Percentiles rank a stretch among this genome's conserved stretches.
These are phyloP conservation scores for Magnusiomyces magnusii DNA, from an alignment of 1,139 yeast genomes.

Conservation along the genomic window DNA sequence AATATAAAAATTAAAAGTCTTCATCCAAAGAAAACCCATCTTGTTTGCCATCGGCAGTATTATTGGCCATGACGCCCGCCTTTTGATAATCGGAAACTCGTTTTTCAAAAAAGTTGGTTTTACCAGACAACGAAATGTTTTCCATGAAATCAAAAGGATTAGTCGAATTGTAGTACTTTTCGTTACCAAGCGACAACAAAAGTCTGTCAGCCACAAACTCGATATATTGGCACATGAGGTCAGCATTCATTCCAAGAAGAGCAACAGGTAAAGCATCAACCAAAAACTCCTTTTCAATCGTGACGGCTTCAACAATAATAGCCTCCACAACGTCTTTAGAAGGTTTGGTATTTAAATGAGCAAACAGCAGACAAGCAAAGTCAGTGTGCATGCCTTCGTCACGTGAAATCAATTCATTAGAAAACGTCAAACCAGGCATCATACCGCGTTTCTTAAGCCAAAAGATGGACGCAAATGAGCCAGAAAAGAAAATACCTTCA, in stretches of 20 bases:
- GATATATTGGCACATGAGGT: slow-evolving; percentile 93
- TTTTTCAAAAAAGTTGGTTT: slow-evolving; percentile 98
- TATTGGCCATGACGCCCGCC: slow-evolving; percentile 91
- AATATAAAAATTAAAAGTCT: slow-evolving; percentile 35
- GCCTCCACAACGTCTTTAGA: slow-evolving; percentile 65
- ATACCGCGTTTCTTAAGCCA: slow-evolving; percentile 97
- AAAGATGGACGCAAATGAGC: slow-evolving; percentile 95
- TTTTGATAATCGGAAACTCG: slow-evolving; percentile 98
- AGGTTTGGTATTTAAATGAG: slow-evolving; percentile 89
- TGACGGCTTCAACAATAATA: slow-evolving; percentile 92
- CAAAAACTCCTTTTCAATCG: slow-evolving; percentile 87
- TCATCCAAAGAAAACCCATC: slow-evolving; percentile 42
- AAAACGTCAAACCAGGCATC: slow-evolving; percentile 97
- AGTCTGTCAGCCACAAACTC: slow-evolving; percentile 97
- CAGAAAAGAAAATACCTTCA: slow-evolving; percentile 97
- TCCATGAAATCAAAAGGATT: slow-evolving; percentile 99
- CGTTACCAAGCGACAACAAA: slow-evolving; percentile 80
- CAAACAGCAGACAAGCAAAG: slow-evolving; percentile 90
- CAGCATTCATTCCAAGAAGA: slow-evolving; percentile 86
- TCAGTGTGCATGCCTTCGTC: slow-evolving; percentile 99
- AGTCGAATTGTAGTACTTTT: slow-evolving; percentile 75
- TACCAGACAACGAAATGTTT: slow-evolving; percentile 94
- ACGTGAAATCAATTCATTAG: slow-evolving; percentile 93
- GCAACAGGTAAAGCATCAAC: slow-evolving; percentile 90
- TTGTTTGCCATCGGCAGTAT: slow-evolving; percentile 33